Evolutionary conservation across 2,329 filamentous ascomycete species (phyloP), one percentile per base, ranked within the genome.

Genomic region (Aspergillus awamori): DNA sequence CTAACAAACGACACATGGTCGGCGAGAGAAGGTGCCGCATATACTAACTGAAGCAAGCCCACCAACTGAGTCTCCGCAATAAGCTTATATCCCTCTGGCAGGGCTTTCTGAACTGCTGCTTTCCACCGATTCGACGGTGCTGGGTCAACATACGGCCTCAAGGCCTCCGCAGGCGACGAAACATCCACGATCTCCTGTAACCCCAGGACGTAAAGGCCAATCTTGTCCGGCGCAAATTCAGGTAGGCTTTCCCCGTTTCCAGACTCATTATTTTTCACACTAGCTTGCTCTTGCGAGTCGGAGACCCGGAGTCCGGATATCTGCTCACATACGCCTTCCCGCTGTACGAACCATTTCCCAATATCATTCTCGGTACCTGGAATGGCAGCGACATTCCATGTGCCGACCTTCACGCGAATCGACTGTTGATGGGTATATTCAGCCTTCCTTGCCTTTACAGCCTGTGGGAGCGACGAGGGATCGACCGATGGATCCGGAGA

Each of bases 151-250:
- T 91, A 96, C 5, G 86, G 86, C 62, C 86, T 86, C 69, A 97
- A 82, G 55, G 93, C 92, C 72, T 96, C 92, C 26, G 89, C 85
- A 3, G 92, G 87, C 33, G 90, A 89, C 26, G 88, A 89, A 60
- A 99, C 83, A 74, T 97, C 92, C 10, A 97, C 90, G 26, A 98
- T 87, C 77, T 99, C 95, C 73, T 99, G 95, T 58, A 99, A 79
- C 0, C 93, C 94, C 7, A 99, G 81, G 0, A 93, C 91, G 72
- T 98, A 99, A 15, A 99, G 84, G 1, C 90, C 93, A 47, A 98
- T 85, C n/a, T 92, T 86, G 22, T 89, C 84, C 1, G 72, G 69
- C 3, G 70, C 68, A 38, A 77, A 76, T 17, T 74, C 69, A 30
- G 69, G 66, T 7, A 67, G 60, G n/a, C 64, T 53, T 69, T 55